Conservation (phyloP, 768 basidiomycete genomes). For the Podaxis sp. region DNA sequence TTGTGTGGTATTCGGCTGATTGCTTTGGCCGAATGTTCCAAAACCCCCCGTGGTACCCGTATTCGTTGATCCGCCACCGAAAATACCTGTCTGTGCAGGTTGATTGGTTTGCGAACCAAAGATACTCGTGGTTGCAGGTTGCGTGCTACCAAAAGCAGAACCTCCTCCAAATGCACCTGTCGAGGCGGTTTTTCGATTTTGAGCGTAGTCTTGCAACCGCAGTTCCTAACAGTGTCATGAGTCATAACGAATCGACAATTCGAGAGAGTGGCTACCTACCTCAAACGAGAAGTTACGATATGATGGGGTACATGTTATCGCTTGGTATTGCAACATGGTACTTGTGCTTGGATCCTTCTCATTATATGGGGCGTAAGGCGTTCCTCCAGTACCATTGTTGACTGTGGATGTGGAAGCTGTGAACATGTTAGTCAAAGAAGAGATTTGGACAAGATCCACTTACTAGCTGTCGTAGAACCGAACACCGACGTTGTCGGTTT, state of each 20-base stretch:
- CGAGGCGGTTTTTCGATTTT: conserved; percentile 66
- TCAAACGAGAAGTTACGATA: conserved; percentile 80
- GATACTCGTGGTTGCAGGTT: conserved; percentile 37
- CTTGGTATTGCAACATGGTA: conserved; percentile 66
- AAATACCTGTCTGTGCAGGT: conserved; percentile 29
- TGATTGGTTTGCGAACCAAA: conserved; percentile 49
- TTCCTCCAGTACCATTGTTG: conserved; percentile 62
- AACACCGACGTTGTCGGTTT: conserved; percentile 39
- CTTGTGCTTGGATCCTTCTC: conserved; percentile 65
- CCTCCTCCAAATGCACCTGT: conserved; percentile 52
- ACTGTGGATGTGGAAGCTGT: conserved; percentile 1
- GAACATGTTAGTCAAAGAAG: not conserved
- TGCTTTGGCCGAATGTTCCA: conserved; percentile 25
- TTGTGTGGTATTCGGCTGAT: conserved; percentile 12
- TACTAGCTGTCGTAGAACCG: conserved; percentile 35
- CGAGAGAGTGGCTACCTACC: conserved; percentile 35
- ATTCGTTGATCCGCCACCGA: conserved; percentile 35
- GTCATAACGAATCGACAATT: conserved; percentile 12
- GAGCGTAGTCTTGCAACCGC: conserved; percentile 71
- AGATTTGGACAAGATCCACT: conserved; percentile 16
- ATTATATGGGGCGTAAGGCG: conserved; percentile 50
- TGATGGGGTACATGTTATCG: conserved; percentile 75
- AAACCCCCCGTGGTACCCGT: conserved; percentile 35
- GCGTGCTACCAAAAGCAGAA: conserved; percentile 45
- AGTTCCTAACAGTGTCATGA: conserved; percentile 50